Evolutionary conservation across 331 rosid genomes (phyloP), one percentile per base, ranked within the genome.

Genomic region (Malus hybrid): DNA sequence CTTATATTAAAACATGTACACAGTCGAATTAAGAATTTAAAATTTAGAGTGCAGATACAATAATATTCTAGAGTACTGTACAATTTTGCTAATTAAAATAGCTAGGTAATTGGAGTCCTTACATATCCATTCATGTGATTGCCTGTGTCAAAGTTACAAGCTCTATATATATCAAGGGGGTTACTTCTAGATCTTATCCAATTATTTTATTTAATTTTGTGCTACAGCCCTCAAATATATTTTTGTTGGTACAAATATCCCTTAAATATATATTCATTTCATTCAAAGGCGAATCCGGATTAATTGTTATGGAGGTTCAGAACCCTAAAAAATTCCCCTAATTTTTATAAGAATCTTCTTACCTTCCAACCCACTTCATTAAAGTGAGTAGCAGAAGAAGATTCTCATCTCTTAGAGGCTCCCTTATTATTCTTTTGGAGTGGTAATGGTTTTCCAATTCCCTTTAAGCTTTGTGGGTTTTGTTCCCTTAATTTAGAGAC

Each of bases 321-420:
- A 79, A 72, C 72, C 82, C 75, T 30, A 82, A 50, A 77, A 87
- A 86, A 77, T 82, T 42, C 60, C 74, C 81, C 72, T 77, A 86
- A 65, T 72, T 77, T 10, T 28, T 11, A 53, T 73, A 76, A 80
- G 98, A 94, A 94, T 94, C 97, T 92, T 87, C 86, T 92, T 94
- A 92, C 91, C 99, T 92, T 94, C 93, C 84, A 52, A 77, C 89
- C 97, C 99, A 94, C 97, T 94, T 92, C 99, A 88, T 61, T 78
- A 91, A 91, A 88, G 96, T 72, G 66, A 81, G 90, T 89, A 86
- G 91, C 86, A 83, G 92, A 87, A 78, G 89, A 82, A 85, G 96
- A 91, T 92, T 89, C 97, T 78, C 84, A 78, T 76, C 85, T 82
- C 92, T 60, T 60, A 12, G 65, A 24, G 65, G 33, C 65, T 60